Evolutionary conservation across 2,329 filamentous ascomycete genomes (phyloP), one percentile per base, ranked within the genome.

Genomic region (Tolypocladium nubicola): DNA sequence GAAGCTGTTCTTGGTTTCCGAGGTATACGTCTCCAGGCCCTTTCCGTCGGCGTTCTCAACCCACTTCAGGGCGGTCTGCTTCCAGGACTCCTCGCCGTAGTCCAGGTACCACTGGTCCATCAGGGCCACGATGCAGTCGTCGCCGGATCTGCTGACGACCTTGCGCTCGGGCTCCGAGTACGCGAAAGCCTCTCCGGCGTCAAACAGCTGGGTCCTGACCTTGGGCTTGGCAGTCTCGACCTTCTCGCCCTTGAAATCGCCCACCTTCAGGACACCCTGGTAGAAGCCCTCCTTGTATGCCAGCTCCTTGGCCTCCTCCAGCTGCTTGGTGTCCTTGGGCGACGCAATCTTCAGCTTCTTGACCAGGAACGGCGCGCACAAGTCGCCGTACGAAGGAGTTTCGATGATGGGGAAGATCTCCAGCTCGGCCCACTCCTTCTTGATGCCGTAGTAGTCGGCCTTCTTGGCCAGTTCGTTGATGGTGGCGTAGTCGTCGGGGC

Each of bases 241-340:
- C 63, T 89, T 82, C 73, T 93, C 83, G 55, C 93, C 94, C 71
- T 87, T 88, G 75, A 89, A 96, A 37, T 96, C 89, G 58, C 94
- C 94, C 60, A 90, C 82, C 61, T 91, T 78, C 85, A 99, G 89
- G 58, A 82, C 87, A 63, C 94, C 94, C 75, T 96, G 91, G 78
- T 99, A 99, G 78, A 90, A 97, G 19, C 92, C 94, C 69, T 97
- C 92, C 74, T 94, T 96, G 80, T 99, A 99, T 0, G 94, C 92
- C 63, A 95, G 77, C 64, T 97, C 93, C 76, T 99, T 99, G 52
- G 94, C 94, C 72, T 97, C 88, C 52, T 89, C 88, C 52, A 99
- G 84, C 73, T 92, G 73, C 70, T 89, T 94, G 40, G 86, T 83
- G 69, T 99, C 94, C 75, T 99, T 99, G 61, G 94, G 93, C 14